A percentile compares a stretch with the other conserved stretches of the same genome.
Evolutionary conservation across 176 grass and related monocot genomes (phyloP).

Genomic region (Panicum miliaceum): DNA sequence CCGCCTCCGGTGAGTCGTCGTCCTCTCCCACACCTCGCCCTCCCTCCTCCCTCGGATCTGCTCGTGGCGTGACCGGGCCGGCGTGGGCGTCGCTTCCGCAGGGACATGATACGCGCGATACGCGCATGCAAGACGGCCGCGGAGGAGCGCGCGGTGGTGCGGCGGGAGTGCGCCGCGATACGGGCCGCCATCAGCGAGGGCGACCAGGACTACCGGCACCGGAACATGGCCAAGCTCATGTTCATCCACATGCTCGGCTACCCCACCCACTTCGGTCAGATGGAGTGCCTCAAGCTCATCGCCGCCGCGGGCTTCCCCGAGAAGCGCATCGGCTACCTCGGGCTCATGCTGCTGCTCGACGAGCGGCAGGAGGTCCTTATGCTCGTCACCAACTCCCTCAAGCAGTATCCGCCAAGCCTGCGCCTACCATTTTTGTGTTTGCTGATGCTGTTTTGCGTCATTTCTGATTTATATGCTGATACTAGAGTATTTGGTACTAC

Average conservation of each 20-base stretch:
- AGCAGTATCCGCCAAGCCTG: conserved; percentile 80
- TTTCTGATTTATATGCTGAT: conserved; percentile 16
- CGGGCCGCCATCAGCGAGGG: conserved; percentile 93
- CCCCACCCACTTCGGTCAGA: conserved; percentile 99
- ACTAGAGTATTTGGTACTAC: conserved; percentile 40
- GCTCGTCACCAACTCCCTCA: conserved; percentile 99
- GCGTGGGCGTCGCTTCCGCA: conserved; percentile 23
- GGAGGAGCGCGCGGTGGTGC: conserved; percentile 95
- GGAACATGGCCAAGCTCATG: conserved; percentile 99
- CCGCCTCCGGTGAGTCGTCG: conserved; percentile 78
- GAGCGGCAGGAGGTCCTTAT: conserved; percentile 99
- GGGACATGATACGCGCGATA: conserved; percentile 98
- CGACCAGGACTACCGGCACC: conserved; percentile 92
- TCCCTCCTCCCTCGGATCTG: conserved; percentile 30
- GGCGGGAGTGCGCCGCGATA: conserved; percentile 98
- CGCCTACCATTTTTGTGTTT: conserved; percentile 22
- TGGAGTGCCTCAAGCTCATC: conserved; percentile 99
- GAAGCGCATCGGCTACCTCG: conserved; percentile 98
- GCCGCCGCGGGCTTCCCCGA: conserved; percentile 94
- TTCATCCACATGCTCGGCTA: conserved; percentile 99
- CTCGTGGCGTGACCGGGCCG: background rate
- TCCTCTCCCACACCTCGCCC: conserved; percentile 6
- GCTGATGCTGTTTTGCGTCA: background rate
- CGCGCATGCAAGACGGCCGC: conserved; percentile 98
- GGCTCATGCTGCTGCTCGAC: conserved; percentile 95